These are phyloP conservation scores for Gnomoniopsis smithogilvyi DNA, from an alignment of 2,329 filamentous ascomycete species.

Conservation along the genomic window DNA sequence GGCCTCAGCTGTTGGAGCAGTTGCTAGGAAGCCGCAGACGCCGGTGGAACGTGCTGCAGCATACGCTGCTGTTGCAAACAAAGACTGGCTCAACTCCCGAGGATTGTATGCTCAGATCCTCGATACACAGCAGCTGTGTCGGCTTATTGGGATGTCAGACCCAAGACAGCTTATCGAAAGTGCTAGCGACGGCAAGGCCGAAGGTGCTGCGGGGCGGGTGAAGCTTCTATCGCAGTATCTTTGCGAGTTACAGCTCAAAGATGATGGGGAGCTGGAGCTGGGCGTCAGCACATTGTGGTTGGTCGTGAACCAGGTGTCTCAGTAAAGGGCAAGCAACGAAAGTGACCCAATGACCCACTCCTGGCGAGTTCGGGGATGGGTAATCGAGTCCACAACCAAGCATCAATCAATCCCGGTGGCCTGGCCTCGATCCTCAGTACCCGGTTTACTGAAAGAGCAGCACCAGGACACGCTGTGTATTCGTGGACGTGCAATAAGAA, in stretches of 20 bases:
- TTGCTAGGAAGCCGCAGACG: slow-evolving; percentile 36
- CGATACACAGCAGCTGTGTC: slow-evolving; percentile 22
- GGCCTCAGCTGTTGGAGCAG: slow-evolving; percentile 29
- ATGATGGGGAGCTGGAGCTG: not conserved
- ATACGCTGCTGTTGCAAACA: slow-evolving; percentile 39
- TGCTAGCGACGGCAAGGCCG: not conserved
- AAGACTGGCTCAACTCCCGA: slow-evolving; percentile 38
- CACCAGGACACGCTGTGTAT: too few relatives aligned
- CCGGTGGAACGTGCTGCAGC: slow-evolving; percentile 38
- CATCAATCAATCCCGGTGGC: too few relatives aligned
- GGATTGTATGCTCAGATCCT: slow-evolving; percentile 36
- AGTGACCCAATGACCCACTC: too few relatives aligned
- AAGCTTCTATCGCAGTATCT: not conserved
- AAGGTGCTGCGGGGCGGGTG: not conserved
- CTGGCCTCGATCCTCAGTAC: too few relatives aligned
- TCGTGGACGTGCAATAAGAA: too few relatives aligned
- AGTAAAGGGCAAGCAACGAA: not conserved
- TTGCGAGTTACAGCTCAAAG: not conserved
- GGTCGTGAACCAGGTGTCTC: not conserved
- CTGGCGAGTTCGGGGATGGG: too few relatives aligned
- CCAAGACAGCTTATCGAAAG: not conserved
- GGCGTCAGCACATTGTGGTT: not conserved
- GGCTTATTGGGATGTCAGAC: not conserved
- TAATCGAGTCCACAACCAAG: too few relatives aligned
- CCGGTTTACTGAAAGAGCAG: too few relatives aligned